A percentile compares a stretch with the other conserved stretches of the same genome.
phyloP scores from a whole-genome alignment of 192 early-diverging fungal genomes.

The Rhizophagus prolifer region DNA sequence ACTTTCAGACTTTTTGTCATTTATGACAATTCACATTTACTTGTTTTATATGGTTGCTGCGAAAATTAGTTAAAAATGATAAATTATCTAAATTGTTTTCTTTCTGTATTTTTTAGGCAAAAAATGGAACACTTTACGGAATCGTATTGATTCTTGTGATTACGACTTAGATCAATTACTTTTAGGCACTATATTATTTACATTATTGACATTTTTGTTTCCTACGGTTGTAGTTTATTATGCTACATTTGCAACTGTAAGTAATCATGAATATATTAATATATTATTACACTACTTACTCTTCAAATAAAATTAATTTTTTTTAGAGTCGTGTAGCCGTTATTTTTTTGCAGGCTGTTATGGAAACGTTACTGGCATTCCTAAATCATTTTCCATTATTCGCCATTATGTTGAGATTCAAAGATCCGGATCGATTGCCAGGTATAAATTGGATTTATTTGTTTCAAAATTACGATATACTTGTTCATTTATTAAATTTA shows the following conservation, averaged over 20 bases:
- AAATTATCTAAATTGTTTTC: too few relatives aligned
- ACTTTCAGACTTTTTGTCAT: conserved; percentile 77
- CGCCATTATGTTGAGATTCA: conserved; percentile 84
- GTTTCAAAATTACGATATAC: background rate
- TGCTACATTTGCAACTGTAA: conserved; percentile 80
- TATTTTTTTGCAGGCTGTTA: conserved; percentile 73
- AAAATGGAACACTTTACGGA: conserved; percentile 82
- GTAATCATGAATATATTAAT: conserved; percentile 7
- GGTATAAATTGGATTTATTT: conserved; percentile 50
- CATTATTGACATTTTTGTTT: conserved; percentile 89
- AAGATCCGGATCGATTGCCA: conserved; percentile 85
- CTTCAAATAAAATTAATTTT: background rate
- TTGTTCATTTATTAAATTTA: background rate
- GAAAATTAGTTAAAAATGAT: conserved; percentile 51
- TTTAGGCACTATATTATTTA: conserved; percentile 91
- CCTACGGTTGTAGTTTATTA: conserved; percentile 96
- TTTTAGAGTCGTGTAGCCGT: conserved; percentile 74
- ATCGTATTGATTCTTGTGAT: conserved; percentile 90
- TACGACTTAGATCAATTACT: conserved; percentile 95
- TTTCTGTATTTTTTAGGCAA: conserved; percentile 51
- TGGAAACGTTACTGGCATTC: conserved; percentile 85
- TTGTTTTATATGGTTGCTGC: conserved; percentile 95
- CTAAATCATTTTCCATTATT: conserved; percentile 97
- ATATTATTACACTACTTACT: too few relatives aligned
- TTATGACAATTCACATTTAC: conserved; percentile 89